Evolutionary conservation across 495 filamentous ascomycete genomes (phyloP), one percentile per base, ranked within the genome.

Genomic region (Penicillium waksmanii): DNA sequence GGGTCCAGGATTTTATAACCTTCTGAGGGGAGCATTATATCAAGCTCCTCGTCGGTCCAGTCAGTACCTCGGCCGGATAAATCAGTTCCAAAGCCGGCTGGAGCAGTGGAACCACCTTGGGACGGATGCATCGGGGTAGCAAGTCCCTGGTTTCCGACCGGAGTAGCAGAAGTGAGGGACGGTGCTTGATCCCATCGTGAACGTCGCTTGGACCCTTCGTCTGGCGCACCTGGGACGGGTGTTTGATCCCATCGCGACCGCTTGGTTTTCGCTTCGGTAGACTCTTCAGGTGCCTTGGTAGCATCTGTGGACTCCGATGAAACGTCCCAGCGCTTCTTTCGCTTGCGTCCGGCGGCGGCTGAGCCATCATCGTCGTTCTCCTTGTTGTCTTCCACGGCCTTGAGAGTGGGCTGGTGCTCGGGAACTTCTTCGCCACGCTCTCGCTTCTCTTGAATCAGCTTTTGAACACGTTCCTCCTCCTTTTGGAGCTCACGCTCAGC

Each of bases 241-340:
- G 93, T 88, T 68, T 93, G 84, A 67, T 97, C 94, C 94, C 95
- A 98, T 67, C 94, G 82, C 25, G 93, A 97, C 54, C 88, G 87
- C 72, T 92, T 90, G 47, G 84, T 72, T 73, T 89, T 89, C 2
- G 80, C 61, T 54, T 87, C 85, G 5, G 75, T 69, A 19, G 82
- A 71, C 40, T 82, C 63, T 3, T 80, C 72, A 25, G 78, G 71
- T 68, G 40, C 46, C 19, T 33, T 47, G 13, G 80, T 73, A 17
- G 79, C 71, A 18, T 71, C 70, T 13, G 77, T 74, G 11, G 78
- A 71, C 21, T 80, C 79, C 3, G 82, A 78, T 31, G 85, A 73
- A 13, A 93, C 84, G 79, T 96, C 94, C 95, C 95, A 98, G 68
- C 95, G 82, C 78, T 95, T 93, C 81, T 96, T 97, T 63, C 91